phyloP scores from a whole-genome alignment of 2,329 filamentous ascomycete genomes.

The Basipetospora chlamydospora region DNA sequence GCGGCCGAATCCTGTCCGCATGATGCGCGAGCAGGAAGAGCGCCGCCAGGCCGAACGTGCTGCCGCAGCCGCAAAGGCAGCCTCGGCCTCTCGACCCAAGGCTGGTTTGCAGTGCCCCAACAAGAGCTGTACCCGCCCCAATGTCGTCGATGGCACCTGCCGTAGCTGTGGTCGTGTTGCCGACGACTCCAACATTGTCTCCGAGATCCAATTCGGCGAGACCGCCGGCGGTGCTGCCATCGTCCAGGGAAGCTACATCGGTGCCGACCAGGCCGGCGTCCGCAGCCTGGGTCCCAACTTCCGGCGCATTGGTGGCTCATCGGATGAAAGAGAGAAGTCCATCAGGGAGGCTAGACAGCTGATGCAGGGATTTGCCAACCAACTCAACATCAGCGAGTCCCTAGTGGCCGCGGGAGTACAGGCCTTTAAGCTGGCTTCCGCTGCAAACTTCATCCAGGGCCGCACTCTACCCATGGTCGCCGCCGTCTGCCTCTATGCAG shows the following conservation, averaged over 20 bases:
- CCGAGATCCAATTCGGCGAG: constrained; percentile 86
- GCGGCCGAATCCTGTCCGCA: constrained; percentile 32
- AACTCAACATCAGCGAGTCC: constrained; percentile 45
- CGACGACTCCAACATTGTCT: constrained; percentile 76
- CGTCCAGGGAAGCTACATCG: constrained; percentile 80
- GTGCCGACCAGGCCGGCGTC: constrained; percentile 70
- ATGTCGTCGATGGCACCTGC: constrained; percentile 56
- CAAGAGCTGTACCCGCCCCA: constrained; percentile 43
- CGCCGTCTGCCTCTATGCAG: constrained; percentile 82
- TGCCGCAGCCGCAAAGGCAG: constrained; percentile 15
- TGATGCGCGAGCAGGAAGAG: constrained; percentile 36
- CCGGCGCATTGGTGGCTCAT: constrained; percentile 38
- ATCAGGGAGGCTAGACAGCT: constrained; percentile 42
- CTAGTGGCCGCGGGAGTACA: constrained; percentile 52
- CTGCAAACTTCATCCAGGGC: constrained; percentile 70
- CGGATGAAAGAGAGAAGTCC: constrained; percentile 43
- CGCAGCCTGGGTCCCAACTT: constrained; percentile 51
- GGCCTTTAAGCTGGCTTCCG: constrained; percentile 62
- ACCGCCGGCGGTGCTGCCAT: constrained; percentile 71
- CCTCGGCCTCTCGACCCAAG: constrained; percentile 15
- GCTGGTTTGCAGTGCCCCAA: constrained; percentile 38
- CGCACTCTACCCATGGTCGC: constrained; percentile 73
- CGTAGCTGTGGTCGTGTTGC: constrained; percentile 73
- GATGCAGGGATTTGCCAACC: constrained; percentile 47
- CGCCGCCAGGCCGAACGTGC: constrained; percentile 22